A percentile compares a stretch with the other conserved stretches of the same genome.
Evolutionary conservation across 345 rosid species (phyloP).

Genomic region (Mangifera indica): DNA sequence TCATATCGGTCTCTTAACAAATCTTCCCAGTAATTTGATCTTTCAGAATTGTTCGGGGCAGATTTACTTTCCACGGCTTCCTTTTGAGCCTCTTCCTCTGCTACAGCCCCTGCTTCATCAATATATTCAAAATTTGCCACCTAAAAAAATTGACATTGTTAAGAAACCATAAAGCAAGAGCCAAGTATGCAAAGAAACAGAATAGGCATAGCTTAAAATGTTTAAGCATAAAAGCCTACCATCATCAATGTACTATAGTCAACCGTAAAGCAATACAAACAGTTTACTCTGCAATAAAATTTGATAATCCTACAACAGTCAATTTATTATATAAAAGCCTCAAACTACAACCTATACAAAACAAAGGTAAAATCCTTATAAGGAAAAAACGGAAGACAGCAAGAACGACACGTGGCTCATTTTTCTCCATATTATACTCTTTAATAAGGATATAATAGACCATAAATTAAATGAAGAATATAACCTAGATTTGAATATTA

Average conservation of each 20-base stretch:
- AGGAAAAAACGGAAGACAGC: background rate
- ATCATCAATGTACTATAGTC: background rate
- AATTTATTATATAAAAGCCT: background rate
- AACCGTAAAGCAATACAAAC: background rate
- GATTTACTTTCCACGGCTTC: conserved; percentile 55
- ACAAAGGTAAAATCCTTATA: background rate
- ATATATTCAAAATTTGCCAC: conserved; percentile 97
- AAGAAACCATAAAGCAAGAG: conserved; percentile 17
- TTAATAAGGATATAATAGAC: background rate
- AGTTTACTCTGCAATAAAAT: background rate
- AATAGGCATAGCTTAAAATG: background rate
- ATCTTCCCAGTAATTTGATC: conserved; percentile 89
- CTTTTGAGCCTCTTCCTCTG: conserved; percentile 57
- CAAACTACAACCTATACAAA: conserved; percentile 4
- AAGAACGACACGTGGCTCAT: background rate
- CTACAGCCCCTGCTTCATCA: conserved; percentile 74
- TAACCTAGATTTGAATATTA: conserved; percentile 3
- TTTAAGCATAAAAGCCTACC: background rate
- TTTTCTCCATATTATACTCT: background rate
- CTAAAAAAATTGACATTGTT: conserved; percentile 35
- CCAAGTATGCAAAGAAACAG: background rate
- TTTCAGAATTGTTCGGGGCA: conserved; percentile 53
- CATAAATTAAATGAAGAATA: conserved; percentile 5
- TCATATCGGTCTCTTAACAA: conserved; percentile 75
- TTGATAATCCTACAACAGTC: background rate